Conservation (phyloP, 352 stramenopile genomes). For the Phytophthora macrochlamydospora region DNA sequence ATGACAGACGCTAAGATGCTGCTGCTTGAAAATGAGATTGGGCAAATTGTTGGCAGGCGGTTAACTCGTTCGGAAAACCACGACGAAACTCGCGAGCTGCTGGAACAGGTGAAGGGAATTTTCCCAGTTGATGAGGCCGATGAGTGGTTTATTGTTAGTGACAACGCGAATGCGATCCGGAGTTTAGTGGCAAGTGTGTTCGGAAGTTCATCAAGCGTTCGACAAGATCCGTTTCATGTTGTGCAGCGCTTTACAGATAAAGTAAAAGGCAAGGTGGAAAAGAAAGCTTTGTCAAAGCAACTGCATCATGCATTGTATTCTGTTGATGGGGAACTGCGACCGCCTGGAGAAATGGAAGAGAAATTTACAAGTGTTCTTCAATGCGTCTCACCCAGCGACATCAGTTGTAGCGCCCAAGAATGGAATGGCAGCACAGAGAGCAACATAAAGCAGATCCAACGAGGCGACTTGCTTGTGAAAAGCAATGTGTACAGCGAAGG, state of each 20-base stretch:
- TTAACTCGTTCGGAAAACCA: slow-evolving; percentile 2
- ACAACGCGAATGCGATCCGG: slow-evolving; percentile 4
- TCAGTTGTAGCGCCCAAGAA: slow-evolving; percentile 1
- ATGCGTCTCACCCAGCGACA: background rate
- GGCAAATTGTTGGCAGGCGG: slow-evolving; percentile 2
- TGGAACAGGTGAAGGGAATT: background rate
- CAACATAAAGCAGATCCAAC: slow-evolving; percentile 4
- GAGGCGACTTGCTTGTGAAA: slow-evolving; percentile 4
- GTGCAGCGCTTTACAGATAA: slow-evolving; percentile 15
- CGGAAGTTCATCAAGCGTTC: background rate
- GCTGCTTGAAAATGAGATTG: slow-evolving; percentile 14
- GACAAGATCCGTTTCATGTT: slow-evolving; percentile 13
- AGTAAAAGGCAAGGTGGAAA: slow-evolving; percentile 2
- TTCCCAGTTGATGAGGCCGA: background rate
- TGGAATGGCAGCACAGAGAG: slow-evolving; percentile 1
- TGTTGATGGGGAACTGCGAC: background rate
- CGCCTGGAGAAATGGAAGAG: background rate
- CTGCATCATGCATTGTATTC: slow-evolving; percentile 1
- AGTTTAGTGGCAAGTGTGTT: slow-evolving; percentile 3
- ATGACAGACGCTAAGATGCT: slow-evolving; percentile 14
- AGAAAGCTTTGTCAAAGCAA: background rate
- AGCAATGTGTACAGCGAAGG: slow-evolving; percentile 2
- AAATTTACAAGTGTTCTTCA: background rate
- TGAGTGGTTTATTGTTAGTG: background rate
- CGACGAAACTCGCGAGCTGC: background rate